Conservation (phyloP, 352 stramenopile species). For the Pythium phragmitis region DNA sequence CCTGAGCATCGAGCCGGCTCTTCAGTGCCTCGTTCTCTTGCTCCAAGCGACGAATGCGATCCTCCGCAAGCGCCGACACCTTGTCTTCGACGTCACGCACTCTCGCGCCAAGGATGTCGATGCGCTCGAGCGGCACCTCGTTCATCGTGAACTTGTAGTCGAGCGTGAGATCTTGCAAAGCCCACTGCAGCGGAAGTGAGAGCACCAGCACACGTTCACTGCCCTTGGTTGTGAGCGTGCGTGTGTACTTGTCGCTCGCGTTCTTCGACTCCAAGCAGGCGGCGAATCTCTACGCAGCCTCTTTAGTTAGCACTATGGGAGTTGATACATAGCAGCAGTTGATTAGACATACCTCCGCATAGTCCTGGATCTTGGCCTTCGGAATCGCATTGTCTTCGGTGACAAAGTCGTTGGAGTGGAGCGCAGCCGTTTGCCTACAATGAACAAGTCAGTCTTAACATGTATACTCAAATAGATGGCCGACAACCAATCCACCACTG, state of each 20-base stretch:
- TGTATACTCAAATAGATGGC: not conserved
- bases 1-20: not conserved
- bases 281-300: not conserved
- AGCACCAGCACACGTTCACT: not conserved
- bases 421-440: conserved; percentile 2
- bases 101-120: conserved; percentile 11
- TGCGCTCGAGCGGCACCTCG: conserved; percentile 9
- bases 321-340: too few relatives aligned
- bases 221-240: not conserved
- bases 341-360: conserved; percentile 11
- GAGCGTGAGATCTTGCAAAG: not conserved
- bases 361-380: conserved; percentile 5
- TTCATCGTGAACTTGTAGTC: conserved; percentile 15
- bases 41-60: not conserved
- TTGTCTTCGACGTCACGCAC: conserved; percentile 16
- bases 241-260: not conserved
- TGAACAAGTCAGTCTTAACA: too few relatives aligned
- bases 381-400: conserved; percentile 20
- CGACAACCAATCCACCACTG: conserved; percentile 7
- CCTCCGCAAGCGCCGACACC: not conserved
- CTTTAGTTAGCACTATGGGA: too few relatives aligned
- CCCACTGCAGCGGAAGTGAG: conserved; percentile 7
- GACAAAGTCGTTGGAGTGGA: conserved; percentile 10
- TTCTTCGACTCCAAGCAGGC: not conserved
- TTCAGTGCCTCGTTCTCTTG: not conserved